phyloP scores from a whole-genome alignment of 192 early-diverging fungal species.

The Powellomyces hirtus region DNA sequence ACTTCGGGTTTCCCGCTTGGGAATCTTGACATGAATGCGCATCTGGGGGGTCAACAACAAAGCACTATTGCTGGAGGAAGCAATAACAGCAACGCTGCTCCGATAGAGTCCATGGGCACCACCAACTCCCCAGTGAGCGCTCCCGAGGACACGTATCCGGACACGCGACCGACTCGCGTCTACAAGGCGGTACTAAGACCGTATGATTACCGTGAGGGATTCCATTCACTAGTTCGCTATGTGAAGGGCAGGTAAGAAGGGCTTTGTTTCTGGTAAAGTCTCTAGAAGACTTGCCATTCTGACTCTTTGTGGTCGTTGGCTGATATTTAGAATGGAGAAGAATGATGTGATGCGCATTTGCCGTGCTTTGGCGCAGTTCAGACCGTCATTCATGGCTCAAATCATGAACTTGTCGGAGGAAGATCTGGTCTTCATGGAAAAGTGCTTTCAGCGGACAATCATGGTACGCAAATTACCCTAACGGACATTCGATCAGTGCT shows the following conservation, averaged over 20 bases:
- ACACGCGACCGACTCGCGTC: conserved; percentile 57
- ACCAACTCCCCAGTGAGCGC: conserved; percentile 9
- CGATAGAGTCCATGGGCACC: too few relatives aligned
- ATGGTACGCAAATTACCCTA: conserved; percentile 46
- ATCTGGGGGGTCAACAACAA: too few relatives aligned
- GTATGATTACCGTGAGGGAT: conserved; percentile 90
- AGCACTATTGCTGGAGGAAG: too few relatives aligned
- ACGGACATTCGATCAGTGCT: neutral
- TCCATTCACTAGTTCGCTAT: conserved; percentile 84
- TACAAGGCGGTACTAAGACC: conserved; percentile 79
- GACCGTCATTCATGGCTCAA: conserved; percentile 89
- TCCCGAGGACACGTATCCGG: neutral
- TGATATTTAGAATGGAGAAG: conserved; percentile 81
- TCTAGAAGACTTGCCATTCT: neutral
- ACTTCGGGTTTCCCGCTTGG: too few relatives aligned
- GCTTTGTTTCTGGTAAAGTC: too few relatives aligned
- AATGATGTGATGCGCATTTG: conserved; percentile 87
- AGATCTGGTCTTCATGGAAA: conserved; percentile 95
- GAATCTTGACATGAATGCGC: too few relatives aligned
- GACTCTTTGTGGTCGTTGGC: neutral
- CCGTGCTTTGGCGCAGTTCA: conserved; percentile 81
- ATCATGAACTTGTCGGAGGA: conserved; percentile 93
- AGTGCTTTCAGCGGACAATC: conserved; percentile 91
- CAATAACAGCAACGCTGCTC: too few relatives aligned
- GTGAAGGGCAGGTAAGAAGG: conserved; percentile 68